Conservation (phyloP, 352 stramenopile species). For the Phytophthora niederhauseri region DNA sequence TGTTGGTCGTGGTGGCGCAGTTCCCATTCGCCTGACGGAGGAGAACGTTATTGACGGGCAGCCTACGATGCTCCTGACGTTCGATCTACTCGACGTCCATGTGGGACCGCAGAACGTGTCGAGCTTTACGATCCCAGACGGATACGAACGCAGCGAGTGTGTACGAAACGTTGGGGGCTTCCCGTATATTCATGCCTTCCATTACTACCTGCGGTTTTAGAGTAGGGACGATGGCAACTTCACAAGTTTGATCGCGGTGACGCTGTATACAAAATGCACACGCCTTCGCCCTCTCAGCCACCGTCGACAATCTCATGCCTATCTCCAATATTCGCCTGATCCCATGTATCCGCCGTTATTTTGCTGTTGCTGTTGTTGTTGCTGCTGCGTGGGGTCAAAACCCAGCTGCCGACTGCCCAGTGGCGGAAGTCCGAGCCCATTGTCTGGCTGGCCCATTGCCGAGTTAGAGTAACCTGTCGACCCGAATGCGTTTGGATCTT, state of each 20-base stretch:
- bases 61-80: slow-evolving; percentile 64
- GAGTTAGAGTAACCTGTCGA: slow-evolving; percentile 33
- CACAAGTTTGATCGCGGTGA: slow-evolving; percentile 1
- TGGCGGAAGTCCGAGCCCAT: slow-evolving; percentile 35
- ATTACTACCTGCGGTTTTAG: slow-evolving; percentile 77
- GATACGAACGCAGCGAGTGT: slow-evolving; percentile 66
- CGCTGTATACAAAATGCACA: slow-evolving; percentile 25
- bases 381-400: slow-evolving; percentile 43
- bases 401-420: slow-evolving; percentile 29
- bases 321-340: slow-evolving; percentile 65
- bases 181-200: slow-evolving; percentile 79
- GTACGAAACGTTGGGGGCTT: slow-evolving; percentile 67
- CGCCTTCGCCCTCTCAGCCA: background rate
- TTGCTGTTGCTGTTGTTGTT: slow-evolving; percentile 38
- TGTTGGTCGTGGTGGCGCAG: slow-evolving; percentile 29
- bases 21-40: slow-evolving; percentile 69
- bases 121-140: slow-evolving; percentile 59
- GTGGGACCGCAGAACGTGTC: slow-evolving; percentile 53
- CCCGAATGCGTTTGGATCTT: slow-evolving; percentile 43
- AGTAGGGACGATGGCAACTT: slow-evolving; percentile 1
- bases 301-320: slow-evolving; percentile 17
- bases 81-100: slow-evolving; percentile 59
- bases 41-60: slow-evolving; percentile 55
- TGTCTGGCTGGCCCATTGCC: slow-evolving; percentile 34
- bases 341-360: slow-evolving; percentile 51